Percentiles rank a stretch among this genome's conserved stretches.
phyloP scores from a whole-genome alignment of 148 eudicot genomes.

The Agrostemma githago region DNA sequence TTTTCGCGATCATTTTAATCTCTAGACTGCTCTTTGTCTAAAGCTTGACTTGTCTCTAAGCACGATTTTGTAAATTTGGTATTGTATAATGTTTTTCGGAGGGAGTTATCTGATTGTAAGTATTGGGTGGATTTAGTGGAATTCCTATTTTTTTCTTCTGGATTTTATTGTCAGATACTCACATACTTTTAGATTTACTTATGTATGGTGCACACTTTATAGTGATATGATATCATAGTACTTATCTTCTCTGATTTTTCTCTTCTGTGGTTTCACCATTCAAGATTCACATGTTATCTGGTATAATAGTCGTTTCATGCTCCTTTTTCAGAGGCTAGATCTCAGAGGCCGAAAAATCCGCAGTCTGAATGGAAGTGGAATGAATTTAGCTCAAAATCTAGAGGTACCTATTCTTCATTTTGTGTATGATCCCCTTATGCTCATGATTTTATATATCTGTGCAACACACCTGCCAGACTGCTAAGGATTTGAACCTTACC shows the following conservation, averaged over 20 bases:
- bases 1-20: neutral
- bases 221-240: slow-evolving; percentile 1
- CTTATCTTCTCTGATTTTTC: neutral
- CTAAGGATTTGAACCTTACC: neutral
- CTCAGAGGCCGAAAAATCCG: slow-evolving; percentile 86
- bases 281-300: neutral
- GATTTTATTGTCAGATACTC: neutral
- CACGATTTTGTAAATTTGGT: neutral
- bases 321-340: slow-evolving; percentile 77
- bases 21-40: neutral
- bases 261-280: neutral
- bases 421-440: neutral
- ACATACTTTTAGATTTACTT: neutral
- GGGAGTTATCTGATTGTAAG: neutral
- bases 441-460: neutral
- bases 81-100: neutral
- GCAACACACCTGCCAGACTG: neutral
- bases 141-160: neutral
- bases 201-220: neutral
- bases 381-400: slow-evolving; percentile 65
- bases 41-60: neutral
- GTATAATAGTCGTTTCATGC: slow-evolving; percentile 12
- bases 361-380: slow-evolving; percentile 51
- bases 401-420: slow-evolving; percentile 52
- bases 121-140: neutral